These are phyloP conservation scores for Dendrocalamus latiflorus DNA, from an alignment of 202 grass and related monocot genomes.

Conservation along the genomic window DNA sequence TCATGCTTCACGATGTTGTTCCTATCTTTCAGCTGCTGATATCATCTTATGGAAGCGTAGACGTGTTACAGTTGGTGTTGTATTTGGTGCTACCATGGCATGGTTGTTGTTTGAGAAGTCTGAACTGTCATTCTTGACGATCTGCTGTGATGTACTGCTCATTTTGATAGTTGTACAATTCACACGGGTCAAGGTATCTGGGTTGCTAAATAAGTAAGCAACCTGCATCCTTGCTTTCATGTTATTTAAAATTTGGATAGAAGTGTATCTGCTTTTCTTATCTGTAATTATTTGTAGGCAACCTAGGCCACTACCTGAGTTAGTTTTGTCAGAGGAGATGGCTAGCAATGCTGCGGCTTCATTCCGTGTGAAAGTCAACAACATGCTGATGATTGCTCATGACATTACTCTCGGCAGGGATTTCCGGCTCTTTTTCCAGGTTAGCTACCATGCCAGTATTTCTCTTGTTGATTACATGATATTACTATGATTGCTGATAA, in stretches of 20 bases:
- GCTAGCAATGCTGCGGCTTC: constrained; percentile 72
- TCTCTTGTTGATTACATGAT: no score
- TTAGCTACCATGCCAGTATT: no score
- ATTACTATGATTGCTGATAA: no score
- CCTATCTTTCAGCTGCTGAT: constrained; percentile 71
- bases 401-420: constrained; percentile 56
- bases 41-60: constrained; percentile 98
- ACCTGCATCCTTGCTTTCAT: constrained; percentile 1
- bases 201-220: constrained; percentile 69
- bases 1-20: constrained; percentile 15
- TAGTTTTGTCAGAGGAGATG: constrained; percentile 98
- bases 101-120: no score
- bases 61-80: no score
- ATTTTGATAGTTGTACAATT: constrained; percentile 78
- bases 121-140: constrained; percentile 84
- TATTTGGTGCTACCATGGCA: no score
- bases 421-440: no score
- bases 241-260: constrained; percentile 5
- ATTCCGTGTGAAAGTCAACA: constrained; percentile 92
- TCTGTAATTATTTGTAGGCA: constrained; percentile 41
- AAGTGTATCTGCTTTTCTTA: not conserved
- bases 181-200: constrained; percentile 46
- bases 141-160: constrained; percentile 84
- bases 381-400: constrained; percentile 89
- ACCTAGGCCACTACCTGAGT: constrained; percentile 79